Evolutionary conservation across 2,329 filamentous ascomycete genomes (phyloP).

Genomic region (Aspergillus awamori): DNA sequence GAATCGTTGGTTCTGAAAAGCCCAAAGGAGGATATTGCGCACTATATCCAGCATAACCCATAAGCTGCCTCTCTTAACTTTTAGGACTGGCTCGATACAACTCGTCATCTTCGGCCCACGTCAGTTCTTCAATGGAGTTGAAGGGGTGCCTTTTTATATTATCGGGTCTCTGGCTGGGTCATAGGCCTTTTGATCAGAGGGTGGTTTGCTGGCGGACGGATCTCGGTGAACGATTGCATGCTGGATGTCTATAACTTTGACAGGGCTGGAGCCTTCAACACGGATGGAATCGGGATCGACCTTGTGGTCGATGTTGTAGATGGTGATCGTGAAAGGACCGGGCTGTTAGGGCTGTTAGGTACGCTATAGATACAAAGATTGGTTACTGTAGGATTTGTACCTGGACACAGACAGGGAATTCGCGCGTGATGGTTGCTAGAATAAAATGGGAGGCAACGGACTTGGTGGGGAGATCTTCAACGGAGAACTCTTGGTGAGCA

Average conservation of each 20-base stretch:
- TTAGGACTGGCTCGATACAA: too few relatives aligned
- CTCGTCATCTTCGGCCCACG: too few relatives aligned
- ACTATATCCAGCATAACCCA: too few relatives aligned
- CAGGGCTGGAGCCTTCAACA: constrained; percentile 61
- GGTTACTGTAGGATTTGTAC: constrained; percentile 25
- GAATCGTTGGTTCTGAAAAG: too few relatives aligned
- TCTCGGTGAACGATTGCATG: constrained; percentile 61
- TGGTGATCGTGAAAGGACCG: constrained; percentile 60
- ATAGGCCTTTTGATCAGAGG: constrained; percentile 9
- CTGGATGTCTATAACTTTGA: constrained; percentile 64
- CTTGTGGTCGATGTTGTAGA: constrained; percentile 58
- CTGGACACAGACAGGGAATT: constrained; percentile 59
- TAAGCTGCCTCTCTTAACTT: too few relatives aligned
- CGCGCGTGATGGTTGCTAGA: constrained; percentile 62
- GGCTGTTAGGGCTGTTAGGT: constrained; percentile 35
- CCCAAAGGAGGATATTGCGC: too few relatives aligned
- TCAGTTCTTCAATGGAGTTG: too few relatives aligned
- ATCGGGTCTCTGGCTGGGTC: too few relatives aligned
- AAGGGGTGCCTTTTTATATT: too few relatives aligned
- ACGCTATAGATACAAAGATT: too few relatives aligned
- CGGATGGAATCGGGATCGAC: constrained; percentile 62
- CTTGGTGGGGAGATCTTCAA: constrained; percentile 62
- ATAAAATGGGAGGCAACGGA: constrained; percentile 66
- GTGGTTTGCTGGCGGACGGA: constrained; percentile 42
- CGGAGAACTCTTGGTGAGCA: too few relatives aligned